Evolutionary conservation across 352 stramenopile species (phyloP), one percentile per base, ranked within the genome.

Genomic region (Blastocystis sp.): DNA sequence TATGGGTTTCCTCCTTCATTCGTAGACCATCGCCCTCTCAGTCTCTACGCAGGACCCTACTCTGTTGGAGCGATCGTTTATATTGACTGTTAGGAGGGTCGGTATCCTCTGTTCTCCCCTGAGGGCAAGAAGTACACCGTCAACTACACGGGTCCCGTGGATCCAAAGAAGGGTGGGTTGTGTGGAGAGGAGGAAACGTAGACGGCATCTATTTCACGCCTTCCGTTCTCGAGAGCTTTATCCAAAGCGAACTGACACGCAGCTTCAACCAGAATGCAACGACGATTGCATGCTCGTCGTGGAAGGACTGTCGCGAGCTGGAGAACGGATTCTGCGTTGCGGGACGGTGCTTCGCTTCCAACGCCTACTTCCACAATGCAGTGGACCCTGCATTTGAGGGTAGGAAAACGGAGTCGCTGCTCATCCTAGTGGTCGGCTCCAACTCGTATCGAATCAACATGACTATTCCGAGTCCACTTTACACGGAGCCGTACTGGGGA

Each of bases 291-390:
- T 81, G 69, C 53, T 32, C 46, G 7, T 48, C 51, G 11, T 81
- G 46, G 44, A 63, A 11, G 14, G 69, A 81, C 29, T 81, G 69
- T 24, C 48, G 42, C 24, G 18, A 29, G 36, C 16, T 81, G 14
- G 46, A 59, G 29, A 81, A 81, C 42, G 63, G 75, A 0, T 72
- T 73, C 38, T 85, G 75, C 40, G 46, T 85, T 6, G 4, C 57
- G 32, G 75, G 75, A 7, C 1, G 2, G 8, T 85, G 75, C 49
- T 75, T 44, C 29, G 53, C 38, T 14, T 76, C 75, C 0, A 75
- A 48, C 40, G 75, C 63, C 42, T 85, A 72, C 38, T 85, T 46
- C 51, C 75, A 85, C 59, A 61, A 85, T 40, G 75, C 75, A 21
- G 38, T 85, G 57, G 75, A 85, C 38, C 57, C 63, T 24, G 75